Conservation (phyloP, 1,139 yeast genomes). For the Geotrichum reessii region DNA sequence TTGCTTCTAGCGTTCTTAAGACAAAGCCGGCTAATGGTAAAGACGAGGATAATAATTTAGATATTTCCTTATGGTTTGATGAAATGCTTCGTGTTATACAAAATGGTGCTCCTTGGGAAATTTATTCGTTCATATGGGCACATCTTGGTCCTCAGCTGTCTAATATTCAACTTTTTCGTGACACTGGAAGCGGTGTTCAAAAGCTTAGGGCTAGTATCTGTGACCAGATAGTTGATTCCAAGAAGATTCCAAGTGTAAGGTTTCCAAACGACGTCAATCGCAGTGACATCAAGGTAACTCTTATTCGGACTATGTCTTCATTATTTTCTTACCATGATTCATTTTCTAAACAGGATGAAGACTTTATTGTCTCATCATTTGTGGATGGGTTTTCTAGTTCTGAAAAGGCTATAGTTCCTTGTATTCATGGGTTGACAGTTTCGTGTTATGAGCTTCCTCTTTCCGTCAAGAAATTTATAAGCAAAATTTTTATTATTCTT, state of each 20-base stretch:
- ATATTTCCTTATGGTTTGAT: constrained; percentile 50
- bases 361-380: constrained; percentile 59
- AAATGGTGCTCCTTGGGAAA: constrained; percentile 63
- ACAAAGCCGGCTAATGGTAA: neutral
- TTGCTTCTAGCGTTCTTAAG: constrained; percentile 31
- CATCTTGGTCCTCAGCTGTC: constrained; percentile 71
- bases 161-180: constrained; percentile 50
- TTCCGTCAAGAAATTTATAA: constrained; percentile 62
- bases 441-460: constrained; percentile 78
- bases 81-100: constrained; percentile 48
- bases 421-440: constrained; percentile 67
- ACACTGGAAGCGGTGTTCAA: constrained; percentile 44
- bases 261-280: constrained; percentile 47
- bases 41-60: constrained; percentile 30
- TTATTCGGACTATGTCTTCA: constrained; percentile 60
- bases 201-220: constrained; percentile 49
- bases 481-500: constrained; percentile 59
- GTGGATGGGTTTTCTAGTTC: constrained; percentile 64
- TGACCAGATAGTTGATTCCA: constrained; percentile 47
- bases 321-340: constrained; percentile 58
- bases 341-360: constrained; percentile 60
- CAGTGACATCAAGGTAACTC: constrained; percentile 62
- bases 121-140: constrained; percentile 60
- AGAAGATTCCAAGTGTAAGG: constrained; percentile 44
- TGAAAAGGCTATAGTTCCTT: constrained; percentile 74